A percentile compares a stretch with the other conserved stretches of the same genome.
Conservation (phyloP, 1,284 basidiomycete genomes). For the Mycena citricolor region DNA sequence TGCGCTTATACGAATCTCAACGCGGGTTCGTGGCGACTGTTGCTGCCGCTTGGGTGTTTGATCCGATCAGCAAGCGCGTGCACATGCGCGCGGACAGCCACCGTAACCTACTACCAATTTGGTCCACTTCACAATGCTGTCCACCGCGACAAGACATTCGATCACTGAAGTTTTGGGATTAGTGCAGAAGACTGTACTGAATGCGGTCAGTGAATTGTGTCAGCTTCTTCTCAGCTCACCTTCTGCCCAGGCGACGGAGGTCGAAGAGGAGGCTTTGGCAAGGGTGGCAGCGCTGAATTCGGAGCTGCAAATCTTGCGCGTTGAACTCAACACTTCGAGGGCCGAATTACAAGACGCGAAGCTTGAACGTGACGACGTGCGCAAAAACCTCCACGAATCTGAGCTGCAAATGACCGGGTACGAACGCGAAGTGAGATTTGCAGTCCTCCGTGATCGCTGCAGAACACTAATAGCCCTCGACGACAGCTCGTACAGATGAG, state of each 20-base stretch:
- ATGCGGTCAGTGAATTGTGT: slow-evolving; percentile 6
- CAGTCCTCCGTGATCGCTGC: not conserved
- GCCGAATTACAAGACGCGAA: slow-evolving; percentile 11
- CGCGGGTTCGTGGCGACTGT: no score
- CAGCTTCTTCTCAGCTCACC: not conserved
- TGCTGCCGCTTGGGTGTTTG: no score
- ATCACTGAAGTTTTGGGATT: slow-evolving; percentile 15
- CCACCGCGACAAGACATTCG: slow-evolving; percentile 13
- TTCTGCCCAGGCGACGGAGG: slow-evolving; percentile 14
- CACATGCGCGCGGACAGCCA: no score
- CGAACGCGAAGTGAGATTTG: slow-evolving; percentile 13
- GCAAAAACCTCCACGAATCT: slow-evolving; percentile 10
- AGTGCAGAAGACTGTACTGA: slow-evolving; percentile 19
- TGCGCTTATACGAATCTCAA: no score
- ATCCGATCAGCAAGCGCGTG: no score
- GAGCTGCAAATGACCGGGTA: slow-evolving; percentile 8
- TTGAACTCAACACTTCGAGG: no score
- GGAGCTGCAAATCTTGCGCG: no score
- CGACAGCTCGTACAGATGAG: slow-evolving; percentile 3
- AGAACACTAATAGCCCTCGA: not conserved
- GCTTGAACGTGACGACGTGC: slow-evolving; percentile 20
- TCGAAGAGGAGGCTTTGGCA: slow-evolving; percentile 19
- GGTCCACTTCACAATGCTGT: no score
- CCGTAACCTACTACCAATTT: no score
- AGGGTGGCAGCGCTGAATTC: slow-evolving; percentile 20